Percentiles rank a stretch among this genome's conserved stretches.
Conservation (phyloP, 1,284 basidiomycete species). For the Neonothopanus nambi region DNA sequence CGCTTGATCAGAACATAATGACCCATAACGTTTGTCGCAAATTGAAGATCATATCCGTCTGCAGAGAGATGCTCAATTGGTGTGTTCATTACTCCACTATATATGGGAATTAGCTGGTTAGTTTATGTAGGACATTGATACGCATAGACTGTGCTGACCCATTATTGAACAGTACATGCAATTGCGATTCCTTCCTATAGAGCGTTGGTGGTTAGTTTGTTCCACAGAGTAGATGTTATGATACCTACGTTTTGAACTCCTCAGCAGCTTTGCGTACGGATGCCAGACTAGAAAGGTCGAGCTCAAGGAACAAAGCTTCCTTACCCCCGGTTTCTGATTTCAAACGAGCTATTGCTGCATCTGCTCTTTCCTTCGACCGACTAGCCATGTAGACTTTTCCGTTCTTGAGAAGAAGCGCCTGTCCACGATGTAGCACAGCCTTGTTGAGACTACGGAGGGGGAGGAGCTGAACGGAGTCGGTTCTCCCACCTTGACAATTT, state of each 20-base stretch:
- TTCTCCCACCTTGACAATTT: slow-evolving; percentile 25
- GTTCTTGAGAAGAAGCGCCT: slow-evolving; percentile 51
- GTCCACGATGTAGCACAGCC: no score
- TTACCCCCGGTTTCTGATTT: slow-evolving; percentile 40
- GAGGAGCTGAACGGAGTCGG: no score
- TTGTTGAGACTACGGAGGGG: no score
- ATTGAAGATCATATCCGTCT: slow-evolving; percentile 64
- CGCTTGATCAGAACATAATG: slow-evolving; percentile 48
- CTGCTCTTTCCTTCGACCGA: slow-evolving; percentile 46
- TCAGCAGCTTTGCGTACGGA: slow-evolving; percentile 51
- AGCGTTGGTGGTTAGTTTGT: no score
- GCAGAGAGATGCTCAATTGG: slow-evolving; percentile 46
- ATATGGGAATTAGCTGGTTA: not conserved
- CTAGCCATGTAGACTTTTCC: slow-evolving; percentile 67
- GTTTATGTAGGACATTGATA: not conserved
- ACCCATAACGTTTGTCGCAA: slow-evolving; percentile 55
- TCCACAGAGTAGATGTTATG: no score
- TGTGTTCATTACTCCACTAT: slow-evolving; percentile 58
- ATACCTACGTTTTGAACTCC: slow-evolving; percentile 38
- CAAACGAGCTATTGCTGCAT: slow-evolving; percentile 51
- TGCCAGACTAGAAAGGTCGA: slow-evolving; percentile 60
- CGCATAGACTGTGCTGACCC: not conserved
- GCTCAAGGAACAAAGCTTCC: slow-evolving; percentile 48
- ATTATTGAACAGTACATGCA: no score
- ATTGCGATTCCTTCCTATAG: no score